Evolutionary conservation across 768 basidiomycete genomes (phyloP).

Genomic region (Lactarius hengduanensis): DNA sequence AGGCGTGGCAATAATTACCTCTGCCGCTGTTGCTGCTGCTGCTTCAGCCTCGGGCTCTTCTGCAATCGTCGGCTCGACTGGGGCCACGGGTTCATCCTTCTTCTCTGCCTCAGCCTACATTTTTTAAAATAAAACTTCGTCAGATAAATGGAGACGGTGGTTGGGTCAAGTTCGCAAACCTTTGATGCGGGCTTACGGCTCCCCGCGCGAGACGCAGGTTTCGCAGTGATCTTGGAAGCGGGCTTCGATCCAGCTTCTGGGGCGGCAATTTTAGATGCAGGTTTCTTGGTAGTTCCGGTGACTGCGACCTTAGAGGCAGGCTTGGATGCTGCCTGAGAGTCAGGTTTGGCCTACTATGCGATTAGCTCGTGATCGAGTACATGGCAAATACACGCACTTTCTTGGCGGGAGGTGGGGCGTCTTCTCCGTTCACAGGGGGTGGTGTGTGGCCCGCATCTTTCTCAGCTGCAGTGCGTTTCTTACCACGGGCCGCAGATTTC

Average conservation of each 20-base stretch:
- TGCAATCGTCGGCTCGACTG: constrained; percentile 22
- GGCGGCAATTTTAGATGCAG: constrained; percentile 33
- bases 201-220: constrained; percentile 31
- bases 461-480: constrained; percentile 52
- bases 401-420: constrained; percentile 57
- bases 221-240: constrained; percentile 35
- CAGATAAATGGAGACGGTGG: constrained; percentile 12
- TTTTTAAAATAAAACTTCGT: not conserved
- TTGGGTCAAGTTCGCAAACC: constrained; percentile 29
- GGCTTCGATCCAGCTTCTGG: constrained; percentile 33
- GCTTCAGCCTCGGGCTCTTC: constrained; percentile 30
- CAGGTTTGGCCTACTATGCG: constrained; percentile 23
- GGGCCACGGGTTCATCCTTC: constrained; percentile 18
- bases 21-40: constrained; percentile 7
- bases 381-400: constrained; percentile 45
- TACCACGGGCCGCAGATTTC: constrained; percentile 46
- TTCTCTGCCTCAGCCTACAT: constrained; percentile 26
- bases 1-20: not conserved
- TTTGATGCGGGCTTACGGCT: constrained; percentile 38
- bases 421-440: constrained; percentile 39
- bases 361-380: constrained; percentile 6
- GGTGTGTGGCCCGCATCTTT: constrained; percentile 42
- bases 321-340: constrained; percentile 31
- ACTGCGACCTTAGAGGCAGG: constrained; percentile 39
- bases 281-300: constrained; percentile 40